Evolutionary conservation across 108 stramenopile species (phyloP).

Genomic region (Pseudonitzschia pungens): DNA sequence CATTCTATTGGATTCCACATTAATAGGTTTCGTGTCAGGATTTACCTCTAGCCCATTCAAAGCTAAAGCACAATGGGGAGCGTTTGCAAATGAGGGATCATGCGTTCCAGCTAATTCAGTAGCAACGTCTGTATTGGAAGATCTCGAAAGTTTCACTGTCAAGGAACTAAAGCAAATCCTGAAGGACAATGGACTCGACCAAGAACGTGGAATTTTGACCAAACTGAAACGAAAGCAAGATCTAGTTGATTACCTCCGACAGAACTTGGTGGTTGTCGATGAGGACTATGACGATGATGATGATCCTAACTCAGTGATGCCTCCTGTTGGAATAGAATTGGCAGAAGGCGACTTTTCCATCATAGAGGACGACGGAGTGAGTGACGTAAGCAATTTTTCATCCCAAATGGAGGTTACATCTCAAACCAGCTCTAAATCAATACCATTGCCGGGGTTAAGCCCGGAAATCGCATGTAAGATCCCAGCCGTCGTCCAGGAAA

Average conservation of each 20-base stretch:
- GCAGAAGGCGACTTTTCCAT: constrained; percentile 4
- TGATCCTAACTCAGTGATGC: background rate
- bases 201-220: constrained; percentile 43
- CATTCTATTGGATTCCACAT: background rate
- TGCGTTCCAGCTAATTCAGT: background rate
- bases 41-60: background rate
- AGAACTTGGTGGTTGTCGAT: background rate
- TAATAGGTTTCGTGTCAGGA: background rate
- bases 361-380: background rate
- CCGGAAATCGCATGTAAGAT: constrained; percentile 7
- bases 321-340: constrained; percentile 8
- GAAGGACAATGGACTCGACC: constrained; percentile 35
- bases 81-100: no score
- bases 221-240: constrained; percentile 64
- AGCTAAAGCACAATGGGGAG: background rate
- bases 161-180: constrained; percentile 59
- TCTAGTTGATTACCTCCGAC: constrained; percentile 48
- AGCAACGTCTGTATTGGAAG: background rate
- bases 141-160: constrained; percentile 59
- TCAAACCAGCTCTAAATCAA: background rate
- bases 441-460: background rate
- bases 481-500: constrained; percentile 7
- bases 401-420: background rate
- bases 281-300: background rate
- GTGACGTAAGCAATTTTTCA: background rate